Conservation (phyloP, 495 filamentous ascomycete genomes). For the Penicillium cosmopolitanum region DNA sequence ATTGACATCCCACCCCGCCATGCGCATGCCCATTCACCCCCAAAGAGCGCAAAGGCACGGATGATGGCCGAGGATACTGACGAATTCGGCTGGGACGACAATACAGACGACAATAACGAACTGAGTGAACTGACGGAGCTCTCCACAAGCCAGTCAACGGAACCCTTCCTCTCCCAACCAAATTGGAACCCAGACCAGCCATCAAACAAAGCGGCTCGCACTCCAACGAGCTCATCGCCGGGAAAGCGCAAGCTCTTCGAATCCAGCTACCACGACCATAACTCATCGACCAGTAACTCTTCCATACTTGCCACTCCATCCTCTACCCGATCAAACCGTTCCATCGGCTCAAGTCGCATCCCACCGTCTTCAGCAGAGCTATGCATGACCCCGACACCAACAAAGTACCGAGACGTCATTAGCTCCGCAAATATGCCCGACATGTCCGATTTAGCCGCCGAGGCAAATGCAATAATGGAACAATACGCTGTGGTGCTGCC, state of each 20-base stretch:
- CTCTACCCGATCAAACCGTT: slow-evolving; percentile 26
- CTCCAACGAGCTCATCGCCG: slow-evolving; percentile 50
- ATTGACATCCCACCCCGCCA: slow-evolving; percentile 22
- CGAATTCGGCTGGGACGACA: slow-evolving; percentile 51
- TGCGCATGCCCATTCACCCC: slow-evolving; percentile 26
- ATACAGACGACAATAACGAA: slow-evolving; percentile 39
- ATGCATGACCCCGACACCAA: slow-evolving; percentile 54
- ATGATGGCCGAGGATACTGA: slow-evolving; percentile 50
- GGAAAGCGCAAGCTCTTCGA: slow-evolving; percentile 55
- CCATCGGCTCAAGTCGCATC: slow-evolving; percentile 22
- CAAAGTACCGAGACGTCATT: slow-evolving; percentile 45
- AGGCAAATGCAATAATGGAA: slow-evolving; percentile 55
- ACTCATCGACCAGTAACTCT: slow-evolving; percentile 7
- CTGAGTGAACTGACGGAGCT: slow-evolving; percentile 20
- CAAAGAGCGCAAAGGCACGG: slow-evolving; percentile 38
- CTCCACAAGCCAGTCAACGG: slow-evolving; percentile 9
- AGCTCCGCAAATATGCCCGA: slow-evolving; percentile 28
- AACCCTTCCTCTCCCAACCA: slow-evolving; percentile 28
- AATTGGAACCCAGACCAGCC: slow-evolving; percentile 22
- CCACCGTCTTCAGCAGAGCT: slow-evolving; percentile 39
- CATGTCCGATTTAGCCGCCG: slow-evolving; percentile 53
- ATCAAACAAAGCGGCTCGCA: slow-evolving; percentile 52
- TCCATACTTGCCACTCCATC: slow-evolving; percentile 24
- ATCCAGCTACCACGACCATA: slow-evolving; percentile 9
- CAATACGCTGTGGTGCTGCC: slow-evolving; percentile 49